phyloP scores from a whole-genome alignment of 2,329 filamentous ascomycete genomes.

The Aspergillus japonicus region DNA sequence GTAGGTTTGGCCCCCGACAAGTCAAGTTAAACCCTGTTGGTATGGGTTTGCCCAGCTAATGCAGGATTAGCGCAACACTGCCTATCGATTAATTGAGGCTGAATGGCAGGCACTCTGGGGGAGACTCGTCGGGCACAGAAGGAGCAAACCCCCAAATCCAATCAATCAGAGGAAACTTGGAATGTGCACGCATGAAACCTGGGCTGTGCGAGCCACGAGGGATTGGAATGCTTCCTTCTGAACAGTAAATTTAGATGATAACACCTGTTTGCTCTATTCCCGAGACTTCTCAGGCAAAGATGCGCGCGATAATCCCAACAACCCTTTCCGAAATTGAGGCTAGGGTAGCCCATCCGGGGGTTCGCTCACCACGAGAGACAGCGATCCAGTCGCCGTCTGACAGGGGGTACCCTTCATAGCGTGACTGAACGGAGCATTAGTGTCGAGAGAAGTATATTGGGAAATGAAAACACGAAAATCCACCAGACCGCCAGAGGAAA shows the following conservation, averaged over 20 bases:
- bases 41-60: slow-evolving; percentile 1
- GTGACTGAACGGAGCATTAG: not conserved
- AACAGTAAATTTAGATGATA: not conserved
- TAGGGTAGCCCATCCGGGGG: not conserved
- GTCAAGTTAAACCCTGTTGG: not conserved
- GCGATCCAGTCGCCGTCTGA: not conserved
- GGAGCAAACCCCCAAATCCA: not conserved
- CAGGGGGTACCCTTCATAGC: not conserved
- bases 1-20: not conserved
- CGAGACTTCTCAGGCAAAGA: no score
- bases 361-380: not conserved
- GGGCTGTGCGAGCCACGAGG: slow-evolving; percentile 2
- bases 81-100: slow-evolving; percentile 1
- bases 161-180: not conserved
- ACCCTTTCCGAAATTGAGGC: not conserved
- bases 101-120: not conserved
- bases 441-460: not conserved
- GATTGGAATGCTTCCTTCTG: not conserved
- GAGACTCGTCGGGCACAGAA: slow-evolving; percentile 1
- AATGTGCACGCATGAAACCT: slow-evolving; percentile 2
- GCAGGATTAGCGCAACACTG: slow-evolving; percentile 1
- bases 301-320: no score
- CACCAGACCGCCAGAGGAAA: not conserved
- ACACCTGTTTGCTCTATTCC: not conserved
- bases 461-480: not conserved